phyloP scores from a whole-genome alignment of 2,329 filamentous ascomycete genomes.

The Diplocarpon mali region DNA sequence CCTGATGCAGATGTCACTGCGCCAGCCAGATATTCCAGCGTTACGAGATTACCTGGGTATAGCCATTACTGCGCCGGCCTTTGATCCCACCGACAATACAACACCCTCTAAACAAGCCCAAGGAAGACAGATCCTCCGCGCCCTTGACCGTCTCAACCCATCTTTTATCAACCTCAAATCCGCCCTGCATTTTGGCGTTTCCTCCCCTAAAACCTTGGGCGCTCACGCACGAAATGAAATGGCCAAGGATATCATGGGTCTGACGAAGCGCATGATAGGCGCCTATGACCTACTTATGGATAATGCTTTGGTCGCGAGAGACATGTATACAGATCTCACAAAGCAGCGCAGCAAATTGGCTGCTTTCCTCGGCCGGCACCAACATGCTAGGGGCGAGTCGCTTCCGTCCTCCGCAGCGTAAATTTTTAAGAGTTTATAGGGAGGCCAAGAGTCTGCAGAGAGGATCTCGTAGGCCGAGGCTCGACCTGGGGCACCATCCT shows the following conservation, averaged over 20 bases:
- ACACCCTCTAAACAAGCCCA: conserved; percentile 32
- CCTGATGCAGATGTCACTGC: conserved; percentile 41
- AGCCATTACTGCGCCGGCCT: conserved; percentile 30
- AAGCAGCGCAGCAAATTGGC: conserved; percentile 26
- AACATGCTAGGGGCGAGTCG: not conserved
- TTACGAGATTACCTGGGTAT: conserved; percentile 46
- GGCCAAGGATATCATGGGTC: conserved; percentile 12
- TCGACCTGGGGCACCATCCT: not conserved
- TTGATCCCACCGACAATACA: conserved; percentile 16
- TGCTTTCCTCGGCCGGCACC: conserved; percentile 19
- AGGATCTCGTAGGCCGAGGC: too few species aligned
- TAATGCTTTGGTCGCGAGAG: conserved; percentile 19
- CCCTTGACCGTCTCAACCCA: conserved; percentile 35
- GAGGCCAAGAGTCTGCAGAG: too few species aligned
- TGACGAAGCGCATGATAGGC: conserved; percentile 25
- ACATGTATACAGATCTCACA: conserved; percentile 19
- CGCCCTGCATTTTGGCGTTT: conserved; percentile 15
- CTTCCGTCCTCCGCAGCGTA: not conserved
- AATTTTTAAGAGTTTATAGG: too few species aligned
- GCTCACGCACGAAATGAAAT: conserved; percentile 3
- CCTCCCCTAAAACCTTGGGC: conserved; percentile 1
- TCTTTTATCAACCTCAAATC: conserved; percentile 22
- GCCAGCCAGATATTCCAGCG: conserved; percentile 38
- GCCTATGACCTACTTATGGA: conserved; percentile 26
- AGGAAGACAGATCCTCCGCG: conserved; percentile 39